Conservation (phyloP, 2,329 filamentous ascomycete species). For the Hypoxylon sp. region DNA sequence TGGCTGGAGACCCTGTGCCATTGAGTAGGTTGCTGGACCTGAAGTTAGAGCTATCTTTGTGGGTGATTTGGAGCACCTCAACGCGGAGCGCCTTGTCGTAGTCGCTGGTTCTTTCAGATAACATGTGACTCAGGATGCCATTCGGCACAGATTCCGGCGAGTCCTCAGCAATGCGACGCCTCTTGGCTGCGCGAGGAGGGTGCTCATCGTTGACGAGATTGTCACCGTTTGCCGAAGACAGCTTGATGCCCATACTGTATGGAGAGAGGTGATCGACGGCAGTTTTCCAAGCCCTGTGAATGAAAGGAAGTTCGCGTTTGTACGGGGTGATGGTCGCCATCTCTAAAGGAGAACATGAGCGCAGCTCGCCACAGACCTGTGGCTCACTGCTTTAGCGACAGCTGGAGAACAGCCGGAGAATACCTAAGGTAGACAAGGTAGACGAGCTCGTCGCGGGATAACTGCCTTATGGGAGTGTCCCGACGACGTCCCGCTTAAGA, state of each 20-base stretch:
- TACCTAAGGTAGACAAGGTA: not conserved
- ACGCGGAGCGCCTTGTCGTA: slow-evolving; percentile 64
- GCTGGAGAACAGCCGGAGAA: slow-evolving; percentile 11
- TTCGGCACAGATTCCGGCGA: slow-evolving; percentile 54
- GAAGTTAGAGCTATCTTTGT: slow-evolving; percentile 63
- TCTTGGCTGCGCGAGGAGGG: slow-evolving; percentile 62
- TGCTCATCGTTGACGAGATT: slow-evolving; percentile 58
- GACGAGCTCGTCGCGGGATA: slow-evolving; percentile 2
- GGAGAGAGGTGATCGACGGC: slow-evolving; percentile 60
- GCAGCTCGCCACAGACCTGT: slow-evolving; percentile 52
- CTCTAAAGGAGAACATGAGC: slow-evolving; percentile 57
- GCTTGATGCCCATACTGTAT: slow-evolving; percentile 63
- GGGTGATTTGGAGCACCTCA: slow-evolving; percentile 67
- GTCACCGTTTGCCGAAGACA: slow-evolving; percentile 58
- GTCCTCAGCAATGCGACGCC: slow-evolving; percentile 64
- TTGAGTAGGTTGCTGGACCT: slow-evolving; percentile 57
- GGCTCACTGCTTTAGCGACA: slow-evolving; percentile 44
- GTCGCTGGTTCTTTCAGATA: slow-evolving; percentile 48
- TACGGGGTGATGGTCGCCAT: slow-evolving; percentile 66
- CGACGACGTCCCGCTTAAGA: slow-evolving; percentile 25
- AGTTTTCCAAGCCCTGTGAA: slow-evolving; percentile 69
- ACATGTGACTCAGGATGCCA: slow-evolving; percentile 45
- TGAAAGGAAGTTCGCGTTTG: slow-evolving; percentile 67
- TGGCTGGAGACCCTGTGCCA: slow-evolving; percentile 55
- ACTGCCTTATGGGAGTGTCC: slow-evolving; percentile 23